A percentile compares a stretch with the other conserved stretches of the same genome.
Evolutionary conservation across 805 yeast genomes (phyloP).

Genomic region (Metschnikowia noctiluminum): DNA sequence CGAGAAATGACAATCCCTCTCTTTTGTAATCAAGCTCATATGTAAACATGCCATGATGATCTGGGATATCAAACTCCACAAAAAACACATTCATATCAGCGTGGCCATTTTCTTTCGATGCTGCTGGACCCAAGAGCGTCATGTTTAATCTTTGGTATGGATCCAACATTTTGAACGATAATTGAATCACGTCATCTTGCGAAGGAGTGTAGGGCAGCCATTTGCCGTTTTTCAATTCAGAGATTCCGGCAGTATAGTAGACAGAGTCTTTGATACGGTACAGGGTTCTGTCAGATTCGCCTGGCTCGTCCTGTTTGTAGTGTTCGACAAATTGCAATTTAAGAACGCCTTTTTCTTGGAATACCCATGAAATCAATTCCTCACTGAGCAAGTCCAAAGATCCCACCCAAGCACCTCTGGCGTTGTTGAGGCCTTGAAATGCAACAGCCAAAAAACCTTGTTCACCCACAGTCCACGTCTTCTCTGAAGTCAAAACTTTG

Average conservation of each 20-base stretch:
- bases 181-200: conserved; percentile 59
- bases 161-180: conserved; percentile 86
- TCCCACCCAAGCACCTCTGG: conserved; percentile 84
- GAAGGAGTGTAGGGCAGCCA: conserved; percentile 65
- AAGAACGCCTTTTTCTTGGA: conserved; percentile 65
- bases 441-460: conserved; percentile 76
- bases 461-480: conserved; percentile 75
- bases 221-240: conserved; percentile 41
- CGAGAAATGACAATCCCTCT: conserved; percentile 66
- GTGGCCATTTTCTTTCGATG: conserved; percentile 32
- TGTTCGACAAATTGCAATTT: conserved; percentile 54
- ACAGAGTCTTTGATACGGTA: conserved; percentile 79
- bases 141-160: conserved; percentile 87
- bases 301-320: conserved; percentile 46
- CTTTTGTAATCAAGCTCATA: conserved; percentile 76
- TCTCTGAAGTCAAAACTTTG: conserved; percentile 39
- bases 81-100: conserved; percentile 49
- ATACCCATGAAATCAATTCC: conserved; percentile 57
- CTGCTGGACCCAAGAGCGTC: conserved; percentile 37
- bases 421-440: conserved; percentile 73
- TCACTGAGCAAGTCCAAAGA: conserved; percentile 47
- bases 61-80: conserved; percentile 72
- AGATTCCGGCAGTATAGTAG: conserved; percentile 49
- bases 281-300: conserved; percentile 25
- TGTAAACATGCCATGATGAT: conserved; percentile 95